Evolutionary conservation across 1,284 basidiomycete species (phyloP), one percentile per base, ranked within the genome.

Genomic region (Sphaerobolus stellatus): DNA sequence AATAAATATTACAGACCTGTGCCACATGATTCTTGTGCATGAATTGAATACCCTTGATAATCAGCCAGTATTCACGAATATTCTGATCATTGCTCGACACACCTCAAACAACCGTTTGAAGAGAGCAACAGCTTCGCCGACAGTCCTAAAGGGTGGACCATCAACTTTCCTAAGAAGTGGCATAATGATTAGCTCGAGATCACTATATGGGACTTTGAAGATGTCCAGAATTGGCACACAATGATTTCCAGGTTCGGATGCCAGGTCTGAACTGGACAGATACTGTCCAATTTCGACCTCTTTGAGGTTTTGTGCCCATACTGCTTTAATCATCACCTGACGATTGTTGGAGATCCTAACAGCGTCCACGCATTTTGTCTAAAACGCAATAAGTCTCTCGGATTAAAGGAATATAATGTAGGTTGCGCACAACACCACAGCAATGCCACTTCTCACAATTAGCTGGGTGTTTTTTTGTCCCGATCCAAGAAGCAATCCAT

Each of bases 1-100:
- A n/a, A n/a, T n/a, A n/a, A n/a, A n/a, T n/a, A n/a, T n/a, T 20
- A 59, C 61, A 5, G 50, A 72, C 75, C 74, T 60, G 58, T 77
- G 70, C 72, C n/a, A 76, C 63, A 34, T 67, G 57, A 20, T 71
- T 60, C 4, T 66, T 24, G 53, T 77, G 76, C 61, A 77, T 67
- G 50, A 70, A 76, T 49, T 64, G 62, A 1, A 77, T 40, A 3
- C 73, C 74, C 74, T 76, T 27, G n/a, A n/a, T n/a, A 14, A 18
- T 14, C 11, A 34, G 27, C 20, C 22, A 31, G n/a, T 25, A 3
- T n/a, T n/a, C 22, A 4, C 9, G 27, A 4, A n/a, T n/a, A n/a
- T n/a, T n/a, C n/a, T n/a, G n/a, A 38, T 24, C 25, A 3, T 3
- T 33, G 28, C 11, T 20, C 13, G 0, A 16, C 51, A 7, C 48